These are phyloP conservation scores for Melampsora abietis-canadensis DNA, from an alignment of 1,284 basidiomycete species.

Conservation along the genomic window DNA sequence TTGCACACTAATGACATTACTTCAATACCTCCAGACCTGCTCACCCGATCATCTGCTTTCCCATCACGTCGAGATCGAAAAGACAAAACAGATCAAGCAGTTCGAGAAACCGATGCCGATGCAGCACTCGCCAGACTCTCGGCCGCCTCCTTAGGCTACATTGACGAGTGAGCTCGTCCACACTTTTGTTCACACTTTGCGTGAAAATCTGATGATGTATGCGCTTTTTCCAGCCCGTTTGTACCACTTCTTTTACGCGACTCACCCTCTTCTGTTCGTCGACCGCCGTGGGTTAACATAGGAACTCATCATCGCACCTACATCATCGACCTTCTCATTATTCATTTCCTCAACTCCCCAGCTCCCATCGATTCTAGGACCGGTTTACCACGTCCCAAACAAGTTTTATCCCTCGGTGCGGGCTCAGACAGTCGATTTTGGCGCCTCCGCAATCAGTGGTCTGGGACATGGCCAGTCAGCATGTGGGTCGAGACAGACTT, in stretches of 20 bases:
- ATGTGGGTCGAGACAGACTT: constrained; percentile 36
- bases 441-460: constrained; percentile 62
- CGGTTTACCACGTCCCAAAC: constrained; percentile 55
- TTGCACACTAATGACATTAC: constrained; percentile 5
- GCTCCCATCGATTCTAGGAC: constrained; percentile 41
- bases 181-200: constrained; percentile 56
- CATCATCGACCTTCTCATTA: constrained; percentile 74
- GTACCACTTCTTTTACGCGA: constrained; percentile 59
- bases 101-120: constrained; percentile 70
- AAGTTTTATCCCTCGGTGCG: constrained; percentile 84
- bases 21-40: background rate
- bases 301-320: constrained; percentile 83
- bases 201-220: constrained; percentile 71
- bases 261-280: constrained; percentile 58
- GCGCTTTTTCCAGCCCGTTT: constrained; percentile 55
- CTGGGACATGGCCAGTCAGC: background rate
- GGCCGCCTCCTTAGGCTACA: constrained; percentile 48
- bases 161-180: constrained; percentile 16
- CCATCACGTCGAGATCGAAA: constrained; percentile 58
- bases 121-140: constrained; percentile 71
- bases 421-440: constrained; percentile 92
- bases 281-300: constrained; percentile 80
- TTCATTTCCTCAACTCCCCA: constrained; percentile 61
- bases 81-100: constrained; percentile 60
- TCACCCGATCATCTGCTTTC: constrained; percentile 50